Conservation (phyloP, 208 protist species). For the Herpetomonas tarakana region DNA sequence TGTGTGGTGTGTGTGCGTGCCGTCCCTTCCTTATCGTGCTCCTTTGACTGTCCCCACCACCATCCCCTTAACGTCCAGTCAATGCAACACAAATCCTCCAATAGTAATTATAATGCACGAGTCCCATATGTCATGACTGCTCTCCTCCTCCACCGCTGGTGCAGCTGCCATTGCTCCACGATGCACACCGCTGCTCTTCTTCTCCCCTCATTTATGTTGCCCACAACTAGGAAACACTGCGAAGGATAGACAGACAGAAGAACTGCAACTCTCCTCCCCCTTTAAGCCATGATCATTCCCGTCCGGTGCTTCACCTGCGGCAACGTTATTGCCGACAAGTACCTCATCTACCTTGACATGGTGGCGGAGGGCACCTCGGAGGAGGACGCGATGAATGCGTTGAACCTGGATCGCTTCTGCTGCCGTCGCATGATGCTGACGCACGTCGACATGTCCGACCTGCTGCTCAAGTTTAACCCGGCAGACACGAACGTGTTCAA, state of each 20-base stretch:
- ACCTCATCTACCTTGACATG: slow-evolving; percentile 94
- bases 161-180: too few species aligned
- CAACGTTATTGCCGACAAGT: slow-evolving; percentile 99
- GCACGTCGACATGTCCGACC: slow-evolving; percentile 99
- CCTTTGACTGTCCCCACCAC: neutral
- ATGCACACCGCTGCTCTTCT: too few species aligned
- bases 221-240: too few species aligned
- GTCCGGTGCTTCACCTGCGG: slow-evolving; percentile 99
- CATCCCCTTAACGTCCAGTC: too few species aligned
- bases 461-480: slow-evolving; percentile 94
- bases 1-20: neutral
- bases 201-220: neutral
- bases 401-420: slow-evolving; percentile 98
- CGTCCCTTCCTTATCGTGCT: neutral
- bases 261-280: too few species aligned
- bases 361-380: slow-evolving; percentile 93
- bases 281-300: slow-evolving; percentile 99
- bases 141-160: too few species aligned
- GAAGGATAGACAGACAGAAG: too few species aligned
- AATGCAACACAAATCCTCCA: too few species aligned
- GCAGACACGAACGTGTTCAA: slow-evolving; percentile 73
- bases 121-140: too few species aligned
- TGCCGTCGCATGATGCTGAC: slow-evolving; percentile 99
- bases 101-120: too few species aligned
- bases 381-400: slow-evolving; percentile 95